phyloP scores from a whole-genome alignment of 1,139 yeast species.

The Arxiozyma heterogenica region DNA sequence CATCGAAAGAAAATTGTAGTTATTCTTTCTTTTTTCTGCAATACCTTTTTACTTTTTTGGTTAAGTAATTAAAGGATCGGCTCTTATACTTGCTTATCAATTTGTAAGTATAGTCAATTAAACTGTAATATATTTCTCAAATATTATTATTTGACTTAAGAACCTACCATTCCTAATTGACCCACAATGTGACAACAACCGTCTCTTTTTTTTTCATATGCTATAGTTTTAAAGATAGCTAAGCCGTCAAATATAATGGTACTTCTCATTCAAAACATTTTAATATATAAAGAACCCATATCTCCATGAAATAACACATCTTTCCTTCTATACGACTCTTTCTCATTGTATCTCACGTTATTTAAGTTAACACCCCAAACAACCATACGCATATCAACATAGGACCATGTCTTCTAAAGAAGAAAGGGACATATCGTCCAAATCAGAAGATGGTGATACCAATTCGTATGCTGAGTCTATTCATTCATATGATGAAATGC shows the following conservation, averaged over 20 bases:
- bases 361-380: not conserved
- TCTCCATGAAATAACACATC: not conserved
- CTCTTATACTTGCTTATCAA: not conserved
- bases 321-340: not conserved
- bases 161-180: not conserved
- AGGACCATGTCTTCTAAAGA: conserved; percentile 11
- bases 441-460: conserved; percentile 10
- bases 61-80: not conserved
- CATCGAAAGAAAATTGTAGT: not conserved
- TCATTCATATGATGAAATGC: conserved; percentile 18
- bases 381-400: not conserved
- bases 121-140: not conserved
- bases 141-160: too few relatives aligned
- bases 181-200: not conserved
- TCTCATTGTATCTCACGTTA: not conserved
- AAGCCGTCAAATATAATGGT: too few relatives aligned
- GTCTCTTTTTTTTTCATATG: not conserved
- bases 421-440: conserved; percentile 12
- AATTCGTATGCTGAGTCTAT: conserved; percentile 13
- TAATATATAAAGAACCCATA: not conserved
- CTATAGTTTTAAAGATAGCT: not conserved
- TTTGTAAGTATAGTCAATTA: not conserved
- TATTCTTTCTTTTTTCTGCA: not conserved
- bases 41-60: not conserved
- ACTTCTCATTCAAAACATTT: not conserved